These are phyloP conservation scores for Backusella tarrabulga DNA, from an alignment of 192 early-diverging fungal species.

Conservation along the genomic window DNA sequence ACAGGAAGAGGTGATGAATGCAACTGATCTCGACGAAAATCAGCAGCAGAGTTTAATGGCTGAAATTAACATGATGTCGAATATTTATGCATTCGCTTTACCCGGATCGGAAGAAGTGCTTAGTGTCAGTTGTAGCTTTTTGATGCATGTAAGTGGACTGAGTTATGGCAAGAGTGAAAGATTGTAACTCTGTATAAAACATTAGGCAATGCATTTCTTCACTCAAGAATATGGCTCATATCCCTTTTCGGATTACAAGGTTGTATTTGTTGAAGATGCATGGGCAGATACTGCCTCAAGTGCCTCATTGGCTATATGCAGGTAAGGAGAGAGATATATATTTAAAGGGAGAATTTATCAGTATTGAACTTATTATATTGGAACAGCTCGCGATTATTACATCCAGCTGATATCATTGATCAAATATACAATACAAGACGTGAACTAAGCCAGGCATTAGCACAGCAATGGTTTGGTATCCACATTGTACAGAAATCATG, in stretches of 20 bases:
- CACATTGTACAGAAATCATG: conserved; percentile 69
- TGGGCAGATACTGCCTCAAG: conserved; percentile 65
- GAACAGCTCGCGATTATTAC: conserved; percentile 50
- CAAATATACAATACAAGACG: conserved; percentile 83
- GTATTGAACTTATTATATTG: neutral
- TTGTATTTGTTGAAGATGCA: conserved; percentile 85
- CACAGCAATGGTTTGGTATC: conserved; percentile 95
- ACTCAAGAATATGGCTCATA: conserved; percentile 88
- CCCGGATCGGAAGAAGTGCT: conserved; percentile 64
- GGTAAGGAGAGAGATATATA: conserved; percentile 22
- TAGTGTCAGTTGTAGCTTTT: conserved; percentile 58
- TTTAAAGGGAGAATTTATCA: neutral
- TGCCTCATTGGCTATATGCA: conserved; percentile 80
- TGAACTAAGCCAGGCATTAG: conserved; percentile 65
- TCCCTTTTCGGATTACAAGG: conserved; percentile 81
- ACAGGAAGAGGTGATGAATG: conserved; percentile 32
- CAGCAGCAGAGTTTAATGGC: conserved; percentile 38
- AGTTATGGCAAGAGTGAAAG: neutral
- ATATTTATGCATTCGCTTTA: conserved; percentile 68
- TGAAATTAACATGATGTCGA: conserved; percentile 39
- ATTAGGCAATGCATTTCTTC: conserved; percentile 77
- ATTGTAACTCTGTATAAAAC: neutral
- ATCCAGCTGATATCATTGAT: conserved; percentile 79
- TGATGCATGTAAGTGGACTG: conserved; percentile 44
- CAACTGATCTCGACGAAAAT: conserved; percentile 29